Evolutionary conservation across 2,329 filamentous ascomycete species (phyloP), one percentile per base, ranked within the genome.

Genomic region (Amylocarpus encephaloides): DNA sequence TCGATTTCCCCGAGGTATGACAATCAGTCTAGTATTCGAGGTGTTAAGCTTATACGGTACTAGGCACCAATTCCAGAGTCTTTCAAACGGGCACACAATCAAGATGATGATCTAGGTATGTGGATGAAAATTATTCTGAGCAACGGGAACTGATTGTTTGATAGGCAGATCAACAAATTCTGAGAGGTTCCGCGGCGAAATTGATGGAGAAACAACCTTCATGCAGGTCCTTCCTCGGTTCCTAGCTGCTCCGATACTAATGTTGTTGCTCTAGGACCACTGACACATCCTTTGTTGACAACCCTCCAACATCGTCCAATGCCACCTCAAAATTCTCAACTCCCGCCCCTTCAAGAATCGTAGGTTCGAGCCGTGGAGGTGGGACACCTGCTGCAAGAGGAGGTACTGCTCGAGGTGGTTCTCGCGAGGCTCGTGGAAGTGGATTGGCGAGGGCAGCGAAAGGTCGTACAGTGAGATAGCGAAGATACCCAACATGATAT

Each of bases 1-100:
- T 97, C 30, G 93, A 98, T 68, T 98, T 96, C 58, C 88, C 90
- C 0, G 93, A 98, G 80, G 90, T 90, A 71, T 19, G 46, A 66
- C 30, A 46, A 67, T 3, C 7, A 19, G 49, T n/a, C n/a, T 36
- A 16, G 15, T 10, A 3, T 10, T 12, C 10, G 9, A 12, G 3
- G n/a, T 38, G 32, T 19, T 43, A 40, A 3, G 9, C 16, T 48
- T 53, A 40, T 57, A 33, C 2, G n/a, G 42, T 35, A 30, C 10
- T 50, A 93, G 87, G 87, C 86, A 1, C 91, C 91, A 0, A 81
- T 95, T 57, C 66, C 83, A 7, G 90, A 95, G 60, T 95, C 89
- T 1, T 95, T 95, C 65, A 78, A 78, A 51, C 75, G 83, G 59
- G 78, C 80, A 16, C 80, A 77, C 61, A 74, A 81, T 49, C 74